Evolutionary conservation across 2,329 filamentous ascomycete genomes (phyloP).

Genomic region (Microascus cirrosus): DNA sequence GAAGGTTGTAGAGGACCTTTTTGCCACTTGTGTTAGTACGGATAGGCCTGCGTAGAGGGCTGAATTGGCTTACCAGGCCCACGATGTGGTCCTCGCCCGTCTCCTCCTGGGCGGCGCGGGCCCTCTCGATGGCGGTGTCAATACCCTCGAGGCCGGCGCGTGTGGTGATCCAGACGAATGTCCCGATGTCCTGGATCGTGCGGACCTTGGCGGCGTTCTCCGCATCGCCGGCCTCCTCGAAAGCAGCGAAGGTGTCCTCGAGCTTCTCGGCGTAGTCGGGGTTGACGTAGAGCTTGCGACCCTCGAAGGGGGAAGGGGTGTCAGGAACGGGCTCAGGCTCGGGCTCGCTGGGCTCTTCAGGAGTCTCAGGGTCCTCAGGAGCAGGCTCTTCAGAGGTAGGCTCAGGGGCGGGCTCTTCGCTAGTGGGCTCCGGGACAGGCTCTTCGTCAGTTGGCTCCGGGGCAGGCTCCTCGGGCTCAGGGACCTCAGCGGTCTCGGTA

Average conservation of each 20-base stretch:
- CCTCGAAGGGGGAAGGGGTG: slow-evolving; percentile 29
- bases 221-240: slow-evolving; percentile 21
- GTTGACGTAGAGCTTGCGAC: slow-evolving; percentile 35
- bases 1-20: slow-evolving; percentile 28
- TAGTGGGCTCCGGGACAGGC: background rate
- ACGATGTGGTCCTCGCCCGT: slow-evolving; percentile 26
- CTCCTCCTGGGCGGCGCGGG: slow-evolving; percentile 20
- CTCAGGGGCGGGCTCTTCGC: background rate
- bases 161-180: slow-evolving; percentile 30
- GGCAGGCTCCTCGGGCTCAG: background rate
- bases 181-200: slow-evolving; percentile 25
- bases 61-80: slow-evolving; percentile 14
- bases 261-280: slow-evolving; percentile 29
- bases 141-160: slow-evolving; percentile 23
- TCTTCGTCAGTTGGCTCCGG: background rate
- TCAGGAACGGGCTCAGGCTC: slow-evolving; percentile 4
- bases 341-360: background rate
- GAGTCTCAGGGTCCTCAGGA: background rate
- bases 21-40: slow-evolving; percentile 5
- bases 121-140: slow-evolving; percentile 24
- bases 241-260: slow-evolving; percentile 22
- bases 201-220: slow-evolving; percentile 24
- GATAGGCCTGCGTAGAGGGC: background rate
- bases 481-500: background rate
- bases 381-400: background rate